Percentiles rank a stretch among this genome's conserved stretches.
These are phyloP conservation scores for Basidioascus undulatus DNA, from an alignment of 768 basidiomycete species.

Conservation along the genomic window DNA sequence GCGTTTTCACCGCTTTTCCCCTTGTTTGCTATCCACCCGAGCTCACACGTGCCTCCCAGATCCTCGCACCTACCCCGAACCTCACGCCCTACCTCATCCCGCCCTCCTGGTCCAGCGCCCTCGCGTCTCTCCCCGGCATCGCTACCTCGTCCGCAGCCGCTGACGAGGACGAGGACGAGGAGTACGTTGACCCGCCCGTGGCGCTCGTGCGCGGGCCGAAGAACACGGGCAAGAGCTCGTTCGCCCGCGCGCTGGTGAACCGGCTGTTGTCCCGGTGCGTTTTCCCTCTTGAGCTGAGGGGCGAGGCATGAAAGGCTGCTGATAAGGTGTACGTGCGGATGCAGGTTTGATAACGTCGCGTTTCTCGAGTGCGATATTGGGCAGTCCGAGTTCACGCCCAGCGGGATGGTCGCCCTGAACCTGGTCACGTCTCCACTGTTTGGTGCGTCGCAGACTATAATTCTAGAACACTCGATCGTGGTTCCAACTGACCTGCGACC, in stretches of 20 bases:
- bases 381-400: conserved; percentile 78
- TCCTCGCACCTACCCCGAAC: conserved; percentile 21
- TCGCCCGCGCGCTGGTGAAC: conserved; percentile 51
- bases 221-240: conserved; percentile 72
- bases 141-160: neutral
- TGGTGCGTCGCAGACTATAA: conserved; percentile 35
- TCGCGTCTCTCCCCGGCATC: conserved; percentile 11
- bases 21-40: neutral
- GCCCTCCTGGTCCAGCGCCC: conserved; percentile 21
- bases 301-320: neutral
- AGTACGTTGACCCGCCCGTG: conserved; percentile 16
- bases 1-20: conserved; percentile 22
- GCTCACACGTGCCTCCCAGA: conserved; percentile 13
- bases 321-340: neutral
- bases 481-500: neutral
- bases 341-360: conserved; percentile 55
- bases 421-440: conserved; percentile 41
- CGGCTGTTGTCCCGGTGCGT: conserved; percentile 33
- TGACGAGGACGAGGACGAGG: neutral
- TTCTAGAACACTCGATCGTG: too few species aligned
- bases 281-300: neutral
- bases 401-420: conserved; percentile 60
- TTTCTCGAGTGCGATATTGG: conserved; percentile 82
- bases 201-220: conserved; percentile 64
- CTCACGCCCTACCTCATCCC: conserved; percentile 17